These are phyloP conservation scores for Sphaerulina populicola DNA, from an alignment of 2,329 filamentous ascomycete genomes.

Conservation along the genomic window DNA sequence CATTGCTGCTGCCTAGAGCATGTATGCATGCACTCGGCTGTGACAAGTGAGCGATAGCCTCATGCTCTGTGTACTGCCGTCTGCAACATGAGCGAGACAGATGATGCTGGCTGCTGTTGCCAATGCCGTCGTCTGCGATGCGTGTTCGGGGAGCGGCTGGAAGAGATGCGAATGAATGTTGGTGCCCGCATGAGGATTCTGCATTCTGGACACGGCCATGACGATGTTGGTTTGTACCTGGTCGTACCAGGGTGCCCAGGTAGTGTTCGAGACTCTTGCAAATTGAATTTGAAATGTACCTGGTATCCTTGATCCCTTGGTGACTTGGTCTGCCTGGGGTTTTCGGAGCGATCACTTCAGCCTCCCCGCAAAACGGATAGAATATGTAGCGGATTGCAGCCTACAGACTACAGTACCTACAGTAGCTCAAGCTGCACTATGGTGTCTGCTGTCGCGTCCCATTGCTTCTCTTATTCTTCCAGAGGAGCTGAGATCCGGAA, in stretches of 20 bases:
- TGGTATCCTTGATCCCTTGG: neutral
- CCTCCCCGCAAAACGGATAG: neutral
- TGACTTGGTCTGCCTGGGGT: neutral
- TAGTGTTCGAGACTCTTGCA: neutral
- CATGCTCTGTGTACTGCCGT: neutral
- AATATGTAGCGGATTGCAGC: neutral
- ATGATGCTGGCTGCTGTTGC: neutral
- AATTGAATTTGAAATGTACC: neutral
- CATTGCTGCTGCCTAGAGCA: conserved; percentile 1
- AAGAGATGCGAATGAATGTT: neutral
- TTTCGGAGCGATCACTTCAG: neutral
- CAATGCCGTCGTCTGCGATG: neutral
- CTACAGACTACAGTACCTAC: too few relatives aligned
- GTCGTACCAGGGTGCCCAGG: neutral
- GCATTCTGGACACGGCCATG: neutral
- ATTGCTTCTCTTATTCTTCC: too few relatives aligned
- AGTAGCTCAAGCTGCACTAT: neutral
- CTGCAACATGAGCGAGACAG: neutral
- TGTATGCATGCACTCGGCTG: neutral
- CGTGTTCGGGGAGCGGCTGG: neutral
- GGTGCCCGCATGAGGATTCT: neutral
- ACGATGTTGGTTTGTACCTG: neutral
- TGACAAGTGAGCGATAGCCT: neutral
- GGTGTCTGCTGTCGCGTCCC: too few relatives aligned
- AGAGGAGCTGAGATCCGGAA: too few relatives aligned